Conservation (phyloP, 176 grass and related monocot genomes). For the Cenchrus purpureus region DNA sequence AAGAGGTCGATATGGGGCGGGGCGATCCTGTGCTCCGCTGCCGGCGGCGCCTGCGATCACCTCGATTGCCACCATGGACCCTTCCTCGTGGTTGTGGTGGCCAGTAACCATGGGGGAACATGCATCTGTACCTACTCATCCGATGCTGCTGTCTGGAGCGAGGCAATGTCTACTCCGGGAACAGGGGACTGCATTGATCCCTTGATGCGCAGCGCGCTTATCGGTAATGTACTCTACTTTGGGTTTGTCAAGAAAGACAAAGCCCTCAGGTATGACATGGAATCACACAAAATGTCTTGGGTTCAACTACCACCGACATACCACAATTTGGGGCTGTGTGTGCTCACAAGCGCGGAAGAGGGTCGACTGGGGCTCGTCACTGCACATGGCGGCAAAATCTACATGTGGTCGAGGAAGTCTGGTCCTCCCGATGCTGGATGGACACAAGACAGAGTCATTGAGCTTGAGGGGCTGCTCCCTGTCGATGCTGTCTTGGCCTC, state of each 20-base stretch:
- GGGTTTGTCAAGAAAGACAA: no score
- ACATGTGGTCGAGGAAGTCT: neutral
- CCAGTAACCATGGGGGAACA: no score
- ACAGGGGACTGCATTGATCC: neutral
- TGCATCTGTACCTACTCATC: neutral
- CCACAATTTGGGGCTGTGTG: no score
- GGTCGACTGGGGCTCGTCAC: neutral
- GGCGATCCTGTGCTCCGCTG: neutral
- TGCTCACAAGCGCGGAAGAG: no score
- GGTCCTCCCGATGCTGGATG: neutral
- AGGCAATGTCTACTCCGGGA: neutral
- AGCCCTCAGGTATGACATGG: neutral
- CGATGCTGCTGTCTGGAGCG: neutral
- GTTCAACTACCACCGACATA: no score
- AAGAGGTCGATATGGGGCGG: fast-evolving
- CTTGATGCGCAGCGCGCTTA: neutral
- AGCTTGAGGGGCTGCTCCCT: neutral
- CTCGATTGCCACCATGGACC: neutral
- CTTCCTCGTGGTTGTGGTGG: neutral
- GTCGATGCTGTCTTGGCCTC: neutral
- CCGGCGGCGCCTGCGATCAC: neutral
- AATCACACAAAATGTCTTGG: neutral
- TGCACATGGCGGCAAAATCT: neutral
- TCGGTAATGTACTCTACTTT: neutral
- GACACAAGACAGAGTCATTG: neutral